Evolutionary conservation across 371 early-diverging fungal genomes (phyloP), one percentile per base, ranked within the genome.

Genomic region (Haplosporangium sp.): DNA sequence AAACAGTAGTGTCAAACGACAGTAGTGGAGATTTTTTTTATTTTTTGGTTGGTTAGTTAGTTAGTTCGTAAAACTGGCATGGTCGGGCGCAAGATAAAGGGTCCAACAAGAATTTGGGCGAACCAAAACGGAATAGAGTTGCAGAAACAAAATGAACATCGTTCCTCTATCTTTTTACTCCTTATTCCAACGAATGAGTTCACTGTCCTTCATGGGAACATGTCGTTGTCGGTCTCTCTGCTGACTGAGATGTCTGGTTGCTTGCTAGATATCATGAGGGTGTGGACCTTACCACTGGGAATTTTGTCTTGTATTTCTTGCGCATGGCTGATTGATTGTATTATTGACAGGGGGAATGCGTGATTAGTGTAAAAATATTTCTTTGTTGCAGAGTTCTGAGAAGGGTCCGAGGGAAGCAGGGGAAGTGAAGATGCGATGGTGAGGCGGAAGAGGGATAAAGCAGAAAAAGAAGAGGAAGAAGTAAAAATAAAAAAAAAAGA

Each of bases 221-320:
- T 29, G 29, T 29, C 29, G 29, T 29, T 29, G 29, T 4, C 4
- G 29, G 29, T 29, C 29, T 29, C 29, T 4, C 29, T 29, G 29
- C 29, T 29, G 29, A 29, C 29, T 4, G 29, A 29, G 29, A 29
- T 29, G 29, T 29, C 29, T 29, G 29, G 29, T 29, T 29, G 29
- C 29, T 4, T 29, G 29, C 29, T 4, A 20, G 40, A 57, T 18
- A 57, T 16, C n/a, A 40, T 18, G 37, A 57, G 57, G 45, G 14
- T n/a, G 46, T 29, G 48, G 5, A 16, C 7, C 85, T 83, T 88
- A 92, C 94, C 67, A 94, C 95, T 6, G 96, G 96, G 75, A 95
- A 95, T 75, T 94, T 94, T 41, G 96, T 95, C 83, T 94, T 94
- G 83, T 94, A 94, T 74, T 93, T 94, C 73, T 93, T 95, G 66